phyloP scores from a whole-genome alignment of 2,329 filamentous ascomycete genomes.

The Ophiostoma himal-ulmi region DNA sequence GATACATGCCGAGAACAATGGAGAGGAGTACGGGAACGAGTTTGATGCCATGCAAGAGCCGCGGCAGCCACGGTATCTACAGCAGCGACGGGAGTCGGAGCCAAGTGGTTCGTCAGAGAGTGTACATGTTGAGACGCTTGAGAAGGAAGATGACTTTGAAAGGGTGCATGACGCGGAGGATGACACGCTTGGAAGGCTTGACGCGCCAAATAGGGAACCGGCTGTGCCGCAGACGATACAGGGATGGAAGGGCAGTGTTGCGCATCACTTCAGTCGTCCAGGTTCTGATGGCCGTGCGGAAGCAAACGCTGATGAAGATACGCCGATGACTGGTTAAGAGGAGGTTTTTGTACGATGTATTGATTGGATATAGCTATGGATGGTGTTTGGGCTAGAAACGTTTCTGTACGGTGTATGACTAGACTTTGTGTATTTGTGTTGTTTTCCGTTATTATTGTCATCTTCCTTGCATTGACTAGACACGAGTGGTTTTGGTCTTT shows the following conservation, averaged over 20 bases:
- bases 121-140: background rate
- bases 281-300: background rate
- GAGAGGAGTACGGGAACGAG: background rate
- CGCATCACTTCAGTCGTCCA: background rate
- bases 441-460: background rate
- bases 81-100: background rate
- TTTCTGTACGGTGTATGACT: background rate
- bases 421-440: background rate
- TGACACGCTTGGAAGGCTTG: background rate
- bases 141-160: conserved; percentile 7
- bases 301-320: background rate
- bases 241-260: background rate
- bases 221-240: background rate
- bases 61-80: conserved; percentile 3
- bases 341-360: background rate
- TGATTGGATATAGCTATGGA: background rate
- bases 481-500: conserved; percentile 16
- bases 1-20: conserved; percentile 3
- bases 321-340: background rate
- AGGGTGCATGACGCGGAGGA: background rate
- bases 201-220: background rate
- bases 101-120: background rate
- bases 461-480: background rate
- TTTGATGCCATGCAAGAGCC: background rate
- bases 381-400: background rate